Evolutionary conservation across 1,139 yeast species (phyloP).

Genomic region (Meyerozyma sp.): DNA sequence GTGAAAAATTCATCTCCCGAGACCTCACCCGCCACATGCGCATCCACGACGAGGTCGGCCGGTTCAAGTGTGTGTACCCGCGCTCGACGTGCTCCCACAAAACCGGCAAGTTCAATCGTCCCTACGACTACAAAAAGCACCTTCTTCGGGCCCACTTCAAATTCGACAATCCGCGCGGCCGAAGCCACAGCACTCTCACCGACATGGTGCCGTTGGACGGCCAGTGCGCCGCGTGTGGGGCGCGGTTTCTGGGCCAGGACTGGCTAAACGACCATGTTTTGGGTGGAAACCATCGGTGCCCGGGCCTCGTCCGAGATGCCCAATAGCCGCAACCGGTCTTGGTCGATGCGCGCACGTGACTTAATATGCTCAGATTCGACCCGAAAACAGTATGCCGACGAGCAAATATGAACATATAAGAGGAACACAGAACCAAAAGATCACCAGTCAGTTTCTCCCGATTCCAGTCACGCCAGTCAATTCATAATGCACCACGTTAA

Average conservation of each 20-base stretch:
- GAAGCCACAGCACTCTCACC: slow-evolving; percentile 37
- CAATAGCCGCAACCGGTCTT: not conserved
- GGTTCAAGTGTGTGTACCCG: slow-evolving; percentile 44
- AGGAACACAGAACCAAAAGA: too few species aligned
- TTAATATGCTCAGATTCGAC: not conserved
- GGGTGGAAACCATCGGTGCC: slow-evolving; percentile 4
- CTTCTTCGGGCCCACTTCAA: slow-evolving; percentile 39
- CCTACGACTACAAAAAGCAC: slow-evolving; percentile 46
- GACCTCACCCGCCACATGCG: slow-evolving; percentile 43
- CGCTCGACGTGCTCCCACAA: slow-evolving; percentile 38
- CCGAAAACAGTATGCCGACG: not conserved
- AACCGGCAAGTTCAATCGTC: slow-evolving; percentile 42
- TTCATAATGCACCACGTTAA: too few species aligned
- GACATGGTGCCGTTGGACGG: slow-evolving; percentile 39
- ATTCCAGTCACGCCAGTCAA: too few species aligned
- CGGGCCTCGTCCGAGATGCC: not conserved
- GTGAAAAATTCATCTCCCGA: slow-evolving; percentile 39
- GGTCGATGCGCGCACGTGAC: not conserved
- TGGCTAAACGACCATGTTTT: slow-evolving; percentile 41
- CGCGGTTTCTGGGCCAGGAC: slow-evolving; percentile 28
- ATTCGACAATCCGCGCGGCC: slow-evolving; percentile 42
- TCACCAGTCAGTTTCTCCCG: too few species aligned
- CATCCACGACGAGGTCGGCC: slow-evolving; percentile 42
- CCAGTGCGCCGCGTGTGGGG: slow-evolving; percentile 35
- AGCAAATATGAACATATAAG: not conserved